A percentile compares a stretch with the other conserved stretches of the same genome.
Evolutionary conservation across 257 asterid genomes (phyloP).

Genomic region (Solanum corneliomulleri): DNA sequence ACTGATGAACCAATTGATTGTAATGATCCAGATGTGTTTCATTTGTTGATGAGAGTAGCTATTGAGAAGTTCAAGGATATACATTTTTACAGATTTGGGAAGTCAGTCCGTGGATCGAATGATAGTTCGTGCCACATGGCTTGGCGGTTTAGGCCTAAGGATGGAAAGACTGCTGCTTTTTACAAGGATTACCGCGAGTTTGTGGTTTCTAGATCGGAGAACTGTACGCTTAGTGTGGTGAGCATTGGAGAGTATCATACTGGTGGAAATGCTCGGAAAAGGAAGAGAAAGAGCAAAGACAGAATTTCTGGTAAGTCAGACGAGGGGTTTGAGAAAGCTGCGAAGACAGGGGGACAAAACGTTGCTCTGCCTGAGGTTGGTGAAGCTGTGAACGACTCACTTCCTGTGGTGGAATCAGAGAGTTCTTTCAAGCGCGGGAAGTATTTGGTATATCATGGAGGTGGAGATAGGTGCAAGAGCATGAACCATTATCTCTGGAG

Average conservation of each 20-base stretch:
- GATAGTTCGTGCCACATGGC: constrained; percentile 81
- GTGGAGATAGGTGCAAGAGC: constrained; percentile 88
- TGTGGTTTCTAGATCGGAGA: constrained; percentile 30
- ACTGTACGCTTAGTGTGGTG: constrained; percentile 57
- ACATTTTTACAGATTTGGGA: constrained; percentile 67
- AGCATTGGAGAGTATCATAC: constrained; percentile 76
- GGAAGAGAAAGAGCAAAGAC: constrained; percentile 28
- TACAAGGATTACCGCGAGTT: constrained; percentile 70
- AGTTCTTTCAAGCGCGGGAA: constrained; percentile 39
- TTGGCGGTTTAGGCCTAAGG: constrained; percentile 76
- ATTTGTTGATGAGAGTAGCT: constrained; percentile 60
- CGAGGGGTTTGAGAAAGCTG: constrained; percentile 53
- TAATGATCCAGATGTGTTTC: constrained; percentile 66
- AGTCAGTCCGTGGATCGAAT: constrained; percentile 57
- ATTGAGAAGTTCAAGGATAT: constrained; percentile 60
- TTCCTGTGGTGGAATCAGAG: constrained; percentile 53
- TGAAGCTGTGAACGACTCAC: constrained; percentile 41
- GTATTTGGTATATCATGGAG: constrained; percentile 63
- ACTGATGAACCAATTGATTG: constrained; percentile 56
- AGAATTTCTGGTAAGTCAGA: constrained; percentile 20
- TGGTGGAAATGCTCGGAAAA: constrained; percentile 77
- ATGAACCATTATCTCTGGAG: constrained; percentile 80
- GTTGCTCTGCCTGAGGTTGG: constrained; percentile 51
- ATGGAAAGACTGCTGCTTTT: constrained; percentile 45
- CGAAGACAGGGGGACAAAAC: constrained; percentile 20